Evolutionary conservation across 257 asterid species (phyloP), one percentile per base, ranked within the genome.

Genomic region (Fraxinus anomala): DNA sequence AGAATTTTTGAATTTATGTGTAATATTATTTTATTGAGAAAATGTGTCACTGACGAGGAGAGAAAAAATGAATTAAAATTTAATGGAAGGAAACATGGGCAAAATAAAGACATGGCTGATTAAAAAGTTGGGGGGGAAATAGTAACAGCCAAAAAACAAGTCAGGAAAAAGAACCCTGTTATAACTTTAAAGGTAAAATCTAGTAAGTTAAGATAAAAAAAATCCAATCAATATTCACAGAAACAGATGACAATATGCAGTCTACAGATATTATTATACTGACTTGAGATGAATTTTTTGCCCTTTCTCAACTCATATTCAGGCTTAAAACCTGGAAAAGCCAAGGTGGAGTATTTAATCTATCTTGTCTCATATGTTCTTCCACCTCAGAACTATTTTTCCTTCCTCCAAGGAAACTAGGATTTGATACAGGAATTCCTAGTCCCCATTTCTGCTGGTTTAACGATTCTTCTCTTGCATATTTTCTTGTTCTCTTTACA

Each of bases 321-420:
- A 92, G 82, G 85, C 92, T 90, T 63, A 90, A 86, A 63, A 90
- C 97, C 79, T 89, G 96, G 61, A 92, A 90, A 79, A 88, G 83
- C 97, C 99, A 91, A 42, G 96, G 96, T 10, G 97, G 89, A 80
- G 88, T 80, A 39, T 65, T 87, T 74, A 86, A 79, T 73, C 89
- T 87, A 78, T 87, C 94, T 74, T 89, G 94, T 77, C 81, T 83
- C 74, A 77, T 36, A 23, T 80, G 83, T 44, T 83, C 87, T 51
- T 87, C 86, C 67, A 78, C 77, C 1, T 77, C 80, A 17, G 81
- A 79, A 75, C 78, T 61, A 13, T 49, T 77, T 54, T 68, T 68
- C 67, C 72, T 69, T 70, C 81, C 70, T 8, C 77, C 78, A 75
- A 77, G 68, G 19, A 84, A 83, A 74, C 34, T 47, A 5, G 68